Percentiles rank a stretch among this genome's conserved stretches.
Evolutionary conservation across 2,329 filamentous ascomycete genomes (phyloP).

Genomic region (Colletotrichum neosansevieriae): DNA sequence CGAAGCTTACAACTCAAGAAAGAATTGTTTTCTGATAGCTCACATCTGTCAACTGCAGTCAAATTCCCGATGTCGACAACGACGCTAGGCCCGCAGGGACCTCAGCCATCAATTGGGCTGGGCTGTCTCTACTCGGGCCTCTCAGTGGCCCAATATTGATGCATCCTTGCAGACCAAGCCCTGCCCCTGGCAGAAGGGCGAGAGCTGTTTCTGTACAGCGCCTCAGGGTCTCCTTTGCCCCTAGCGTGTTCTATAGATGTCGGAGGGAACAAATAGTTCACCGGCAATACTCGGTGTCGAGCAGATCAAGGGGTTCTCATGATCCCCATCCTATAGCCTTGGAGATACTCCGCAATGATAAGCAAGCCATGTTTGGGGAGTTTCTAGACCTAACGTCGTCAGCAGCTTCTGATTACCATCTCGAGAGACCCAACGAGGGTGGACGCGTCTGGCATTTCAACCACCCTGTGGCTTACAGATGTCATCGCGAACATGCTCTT

Average conservation of each 20-base stretch:
- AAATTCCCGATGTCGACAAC: constrained; percentile 21
- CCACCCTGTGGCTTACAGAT: neutral
- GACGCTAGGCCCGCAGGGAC: constrained; percentile 22
- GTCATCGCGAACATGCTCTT: neutral
- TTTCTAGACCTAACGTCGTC: constrained; percentile 1
- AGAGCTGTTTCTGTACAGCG: constrained; percentile 25
- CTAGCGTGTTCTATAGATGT: constrained; percentile 6
- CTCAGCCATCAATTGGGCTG: constrained; percentile 1
- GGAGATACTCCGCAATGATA: constrained; percentile 5
- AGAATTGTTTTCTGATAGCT: constrained; percentile 11
- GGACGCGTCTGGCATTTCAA: neutral
- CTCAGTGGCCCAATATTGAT: constrained; percentile 34
- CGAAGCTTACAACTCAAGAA: neutral
- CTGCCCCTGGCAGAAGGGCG: constrained; percentile 26
- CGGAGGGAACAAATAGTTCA: constrained; percentile 18
- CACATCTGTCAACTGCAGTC: constrained; percentile 18
- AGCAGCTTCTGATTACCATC: neutral
- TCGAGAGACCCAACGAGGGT: neutral
- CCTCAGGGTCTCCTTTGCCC: neutral
- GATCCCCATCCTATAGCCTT: constrained; percentile 3
- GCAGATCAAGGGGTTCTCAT: constrained; percentile 25
- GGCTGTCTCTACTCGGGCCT: constrained; percentile 29
- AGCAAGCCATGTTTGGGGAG: constrained; percentile 12
- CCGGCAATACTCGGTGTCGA: neutral
- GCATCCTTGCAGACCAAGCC: constrained; percentile 33